Base-by-base conservation (phyloP, 1,284 basidiomycete species). In the Caloboletus inedulis region DNA sequence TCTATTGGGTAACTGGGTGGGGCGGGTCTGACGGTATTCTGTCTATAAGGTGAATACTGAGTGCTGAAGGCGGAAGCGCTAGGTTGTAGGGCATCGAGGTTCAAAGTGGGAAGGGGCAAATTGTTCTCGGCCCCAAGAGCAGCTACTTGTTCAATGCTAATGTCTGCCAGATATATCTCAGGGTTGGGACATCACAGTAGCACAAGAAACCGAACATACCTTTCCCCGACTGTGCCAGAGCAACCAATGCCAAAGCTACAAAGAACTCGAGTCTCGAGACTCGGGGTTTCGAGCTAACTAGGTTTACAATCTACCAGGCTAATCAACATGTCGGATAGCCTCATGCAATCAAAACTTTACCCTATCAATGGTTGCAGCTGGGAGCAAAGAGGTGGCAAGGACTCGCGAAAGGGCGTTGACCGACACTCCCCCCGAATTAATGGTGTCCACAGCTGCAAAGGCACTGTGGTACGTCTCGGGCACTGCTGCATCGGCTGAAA, bases 181-280 rank as follows among this genome's bases (percentile, higher is more conserved):
- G 23, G n/a, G 48, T 56, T 34, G 29, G 53, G 43, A 50, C 30
- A 27, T 18, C 39, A 42, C 34, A 25, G 53, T n/a, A 40, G 34
- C 16, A 34, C 30, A 54, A 27, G 41, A 57, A 14, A 57, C 29
- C 16, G 27, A 35, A 39, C 47, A 29, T 54, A 88, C 89, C 88
- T 80, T 86, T 86, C 13, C 82, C 85, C 3, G 79, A 73, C 69
- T 94, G 93, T n/a, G 90, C 90, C 19, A 94, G 74, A 6, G 91
- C 90, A 48, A 90, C 89, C 14, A 96, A 77, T 10, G 90, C 91
- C 18, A 96, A 71, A 14, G 92, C 88, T 27, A 93, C 87, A 68
- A 90, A 94, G 73, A 94, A 93, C 64, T 95, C 92, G 52, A 87
- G 79, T 59, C 83, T 89, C 10, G 89, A 89, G 40, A 95, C 87